Percentiles rank a stretch among this genome's conserved stretches.
These are phyloP conservation scores for Nicotiana undulata DNA, from an alignment of 257 asterid species.

Conservation along the genomic window DNA sequence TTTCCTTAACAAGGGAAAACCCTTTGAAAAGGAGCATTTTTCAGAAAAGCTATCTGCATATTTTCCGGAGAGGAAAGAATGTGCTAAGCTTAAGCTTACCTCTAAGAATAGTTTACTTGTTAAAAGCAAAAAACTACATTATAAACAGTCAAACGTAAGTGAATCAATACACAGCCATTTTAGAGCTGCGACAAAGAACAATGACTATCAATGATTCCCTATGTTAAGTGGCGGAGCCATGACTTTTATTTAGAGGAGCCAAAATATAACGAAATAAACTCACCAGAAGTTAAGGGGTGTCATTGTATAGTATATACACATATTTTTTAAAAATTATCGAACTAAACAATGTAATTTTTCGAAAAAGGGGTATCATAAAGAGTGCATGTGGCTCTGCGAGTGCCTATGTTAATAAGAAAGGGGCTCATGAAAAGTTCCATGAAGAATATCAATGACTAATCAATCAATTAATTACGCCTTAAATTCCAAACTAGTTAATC, in stretches of 20 bases:
- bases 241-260: no score
- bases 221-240: no score
- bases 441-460: background rate
- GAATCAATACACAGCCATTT: background rate
- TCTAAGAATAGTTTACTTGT: conserved; percentile 2
- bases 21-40: background rate
- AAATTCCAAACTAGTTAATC: background rate
- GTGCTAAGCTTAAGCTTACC: conserved; percentile 7
- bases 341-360: no score
- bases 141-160: background rate
- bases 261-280: no score
- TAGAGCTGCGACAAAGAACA: background rate
- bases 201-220: background rate
- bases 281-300: no score
- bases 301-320: no score
- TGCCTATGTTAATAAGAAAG: background rate
- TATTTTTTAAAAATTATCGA: no score
- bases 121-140: background rate
- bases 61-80: conserved; percentile 12
- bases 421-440: background rate
- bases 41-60: background rate
- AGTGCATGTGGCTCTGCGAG: no score
- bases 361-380: no score
- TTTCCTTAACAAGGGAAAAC: background rate
- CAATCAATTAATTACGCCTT: background rate